Conservation (phyloP, 2,329 filamentous ascomycete species). For the Epichloe hybrida region DNA sequence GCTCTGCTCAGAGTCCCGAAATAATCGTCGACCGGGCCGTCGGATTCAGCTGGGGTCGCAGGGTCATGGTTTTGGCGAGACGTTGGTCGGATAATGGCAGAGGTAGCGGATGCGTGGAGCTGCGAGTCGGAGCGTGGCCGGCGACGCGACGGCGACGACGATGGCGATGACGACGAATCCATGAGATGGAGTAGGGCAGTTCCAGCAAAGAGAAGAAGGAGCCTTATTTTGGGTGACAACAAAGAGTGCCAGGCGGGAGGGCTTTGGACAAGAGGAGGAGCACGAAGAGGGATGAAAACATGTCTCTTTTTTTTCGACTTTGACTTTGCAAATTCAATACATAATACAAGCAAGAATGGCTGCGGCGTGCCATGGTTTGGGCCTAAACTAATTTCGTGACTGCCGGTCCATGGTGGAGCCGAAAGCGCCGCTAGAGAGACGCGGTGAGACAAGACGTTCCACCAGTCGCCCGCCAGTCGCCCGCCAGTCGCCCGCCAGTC, state of each 20-base stretch:
- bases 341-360: too few relatives aligned
- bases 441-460: too few relatives aligned
- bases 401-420: too few relatives aligned
- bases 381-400: too few relatives aligned
- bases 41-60: not conserved
- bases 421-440: too few relatives aligned
- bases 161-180: conserved; percentile 2
- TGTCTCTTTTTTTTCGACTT: not conserved
- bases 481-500: too few relatives aligned
- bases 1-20: conserved; percentile 1
- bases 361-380: too few relatives aligned
- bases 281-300: not conserved
- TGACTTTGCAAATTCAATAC: not conserved
- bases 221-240: not conserved
- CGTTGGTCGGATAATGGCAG: not conserved
- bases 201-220: not conserved
- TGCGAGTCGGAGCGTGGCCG: conserved; percentile 2
- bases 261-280: too few relatives aligned
- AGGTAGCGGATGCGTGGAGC: not conserved
- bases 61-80: not conserved
- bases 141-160: not conserved
- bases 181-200: not conserved
- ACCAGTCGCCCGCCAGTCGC: too few relatives aligned
- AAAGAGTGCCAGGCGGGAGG: too few relatives aligned
- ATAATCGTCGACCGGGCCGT: conserved; percentile 1